Evolutionary conservation across 2,329 filamentous ascomycete genomes (phyloP), one percentile per base, ranked within the genome.

Genomic region (Pseudovirgaria hyperparasitica): DNA sequence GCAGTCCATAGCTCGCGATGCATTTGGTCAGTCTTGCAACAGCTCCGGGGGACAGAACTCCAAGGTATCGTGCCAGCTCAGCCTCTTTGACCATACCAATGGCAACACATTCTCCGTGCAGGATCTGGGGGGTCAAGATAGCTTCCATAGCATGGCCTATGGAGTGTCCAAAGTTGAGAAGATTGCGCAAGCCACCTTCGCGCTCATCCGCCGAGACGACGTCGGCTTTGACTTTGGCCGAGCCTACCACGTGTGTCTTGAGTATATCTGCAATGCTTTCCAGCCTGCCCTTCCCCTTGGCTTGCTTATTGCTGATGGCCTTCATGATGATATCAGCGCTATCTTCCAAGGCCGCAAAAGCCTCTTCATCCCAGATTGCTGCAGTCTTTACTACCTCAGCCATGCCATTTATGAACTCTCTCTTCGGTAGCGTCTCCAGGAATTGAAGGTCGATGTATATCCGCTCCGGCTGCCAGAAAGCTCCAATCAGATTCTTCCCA

Each of bases 51-150:
- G 78, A 76, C 16, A 98, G 62, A 11, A 92, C 68, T 21, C 90
- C 90, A 2, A 98, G 66, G 52, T 86, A 82, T 30, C 90, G 78
- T 14, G 90, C 82, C 29, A 98, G 63, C 53, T 96, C 90, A 8
- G 87, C 90, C 56, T 98, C 90, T 52, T 92, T 93, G 33, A 96
- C 82, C 90, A 98, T 98, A 15, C 90, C 90, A 41, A 98, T 92
- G 13, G 90, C 84, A 8, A 98, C 87, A 36, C 82, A 85, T 52
- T 98, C 90, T 34, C 90, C 90, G 46, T 98, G 90, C 5, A 98
- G 71, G 19, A 98, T 75, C 54, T 98, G 87, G 1, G 90, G 90
- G 0, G 92, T 92, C 22, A 96, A 66, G 23, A 98, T 85, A 16
- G 90, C 90, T 58, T 98, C 90, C 43, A 87, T 85, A 11, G 90